phyloP scores from a whole-genome alignment of 371 early-diverging fungal genomes.

The Massospora cicadina region DNA sequence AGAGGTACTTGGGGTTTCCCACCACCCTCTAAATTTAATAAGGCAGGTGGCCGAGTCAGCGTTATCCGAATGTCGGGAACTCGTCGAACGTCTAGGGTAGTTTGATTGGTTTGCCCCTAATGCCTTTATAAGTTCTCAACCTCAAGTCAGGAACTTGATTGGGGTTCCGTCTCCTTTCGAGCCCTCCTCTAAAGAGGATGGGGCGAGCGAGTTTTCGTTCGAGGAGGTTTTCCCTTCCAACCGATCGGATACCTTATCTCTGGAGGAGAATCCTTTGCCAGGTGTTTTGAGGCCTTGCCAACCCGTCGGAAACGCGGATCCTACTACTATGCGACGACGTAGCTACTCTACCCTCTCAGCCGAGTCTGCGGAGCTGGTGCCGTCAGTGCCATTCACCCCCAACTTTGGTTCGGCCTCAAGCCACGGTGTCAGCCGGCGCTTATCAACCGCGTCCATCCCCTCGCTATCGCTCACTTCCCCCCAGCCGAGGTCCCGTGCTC shows the following conservation, averaged over 20 bases:
- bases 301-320: background rate
- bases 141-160: background rate
- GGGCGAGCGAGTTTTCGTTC: constrained; percentile 2
- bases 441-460: background rate
- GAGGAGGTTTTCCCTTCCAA: background rate
- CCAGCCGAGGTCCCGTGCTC: background rate
- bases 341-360: background rate
- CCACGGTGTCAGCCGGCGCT: background rate
- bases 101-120: background rate
- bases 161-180: too few relatives aligned
- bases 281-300: background rate
- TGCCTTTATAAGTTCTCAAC: background rate
- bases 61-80: background rate
- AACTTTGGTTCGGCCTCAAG: background rate
- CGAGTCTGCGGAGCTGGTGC: background rate
- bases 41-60: background rate
- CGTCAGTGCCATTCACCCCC: constrained; percentile 4
- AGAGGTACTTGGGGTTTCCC: background rate
- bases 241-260: background rate
- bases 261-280: background rate
- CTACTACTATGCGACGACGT: background rate
- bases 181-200: background rate
- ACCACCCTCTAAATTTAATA: background rate
- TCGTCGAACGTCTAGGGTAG: background rate
- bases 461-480: background rate